phyloP scores from a whole-genome alignment of 352 stramenopile species.

The Phytophthora capsici region DNA sequence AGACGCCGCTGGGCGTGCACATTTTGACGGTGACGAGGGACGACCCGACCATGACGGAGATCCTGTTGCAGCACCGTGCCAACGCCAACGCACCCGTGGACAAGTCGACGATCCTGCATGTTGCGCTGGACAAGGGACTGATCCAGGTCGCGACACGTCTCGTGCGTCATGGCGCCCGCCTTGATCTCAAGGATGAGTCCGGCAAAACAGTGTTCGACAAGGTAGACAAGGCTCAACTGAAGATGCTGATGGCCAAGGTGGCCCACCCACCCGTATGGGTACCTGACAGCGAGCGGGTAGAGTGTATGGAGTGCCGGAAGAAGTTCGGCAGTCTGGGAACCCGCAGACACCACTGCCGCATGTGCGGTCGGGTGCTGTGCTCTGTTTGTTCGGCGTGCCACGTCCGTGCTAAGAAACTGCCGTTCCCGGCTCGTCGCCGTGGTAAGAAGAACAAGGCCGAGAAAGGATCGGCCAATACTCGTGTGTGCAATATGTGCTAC shows the following conservation, averaged over 20 bases:
- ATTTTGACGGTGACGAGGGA: conserved; percentile 63
- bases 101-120: conserved; percentile 69
- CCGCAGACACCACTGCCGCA: conserved; percentile 66
- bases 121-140: conserved; percentile 63
- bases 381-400: conserved; percentile 52
- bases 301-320: conserved; percentile 72
- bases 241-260: conserved; percentile 63
- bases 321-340: conserved; percentile 49
- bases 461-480: conserved; percentile 56
- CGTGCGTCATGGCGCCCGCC: conserved; percentile 56
- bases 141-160: conserved; percentile 58
- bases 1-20: conserved; percentile 71
- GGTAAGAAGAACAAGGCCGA: conserved; percentile 64
- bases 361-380: conserved; percentile 64
- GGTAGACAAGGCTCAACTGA: conserved; percentile 45
- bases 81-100: conserved; percentile 66
- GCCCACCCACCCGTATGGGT: conserved; percentile 56
- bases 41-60: conserved; percentile 67
- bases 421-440: conserved; percentile 46
- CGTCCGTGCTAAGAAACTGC: conserved; percentile 55
- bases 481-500: conserved; percentile 80
- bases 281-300: conserved; percentile 45
- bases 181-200: conserved; percentile 65
- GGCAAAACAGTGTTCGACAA: conserved; percentile 77
- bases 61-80: conserved; percentile 59